Conservation (phyloP, 73 alveolate genomes). For the Blepharisma stoltei region DNA sequence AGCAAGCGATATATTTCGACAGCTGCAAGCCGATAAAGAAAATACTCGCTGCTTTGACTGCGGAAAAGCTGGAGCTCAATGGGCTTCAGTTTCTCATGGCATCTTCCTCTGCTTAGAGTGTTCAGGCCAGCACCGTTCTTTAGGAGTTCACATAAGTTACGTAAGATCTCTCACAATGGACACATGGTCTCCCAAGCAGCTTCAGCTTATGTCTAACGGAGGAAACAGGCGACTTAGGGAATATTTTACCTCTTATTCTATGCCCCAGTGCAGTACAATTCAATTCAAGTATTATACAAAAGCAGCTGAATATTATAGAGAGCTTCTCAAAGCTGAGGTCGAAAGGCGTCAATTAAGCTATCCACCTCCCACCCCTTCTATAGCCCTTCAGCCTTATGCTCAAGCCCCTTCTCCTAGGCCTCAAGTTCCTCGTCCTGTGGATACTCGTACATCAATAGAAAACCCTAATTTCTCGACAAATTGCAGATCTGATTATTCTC, state of each 20-base stretch:
- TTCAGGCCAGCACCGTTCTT: constrained; percentile 90
- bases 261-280: background rate
- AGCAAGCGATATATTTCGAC: constrained; percentile 18
- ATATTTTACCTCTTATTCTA: constrained; percentile 48
- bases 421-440: background rate
- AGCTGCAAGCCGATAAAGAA: constrained; percentile 19
- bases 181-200: constrained; percentile 79
- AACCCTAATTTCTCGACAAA: background rate
- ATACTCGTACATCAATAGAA: background rate
- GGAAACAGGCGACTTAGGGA: constrained; percentile 84
- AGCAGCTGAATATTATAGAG: constrained; percentile 80
- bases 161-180: constrained; percentile 85
- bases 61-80: constrained; percentile 78
- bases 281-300: constrained; percentile 54
- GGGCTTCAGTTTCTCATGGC: constrained; percentile 92
- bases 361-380: constrained; percentile 8
- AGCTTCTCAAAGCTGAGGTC: constrained; percentile 28
- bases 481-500: background rate
- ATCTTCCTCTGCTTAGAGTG: constrained; percentile 88
- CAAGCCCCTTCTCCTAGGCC: background rate
- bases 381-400: background rate
- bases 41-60: constrained; percentile 78
- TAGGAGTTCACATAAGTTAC: constrained; percentile 77
- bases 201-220: constrained; percentile 80
- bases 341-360: constrained; percentile 1